These are phyloP conservation scores for Copromyces sp. DNA, from an alignment of 495 filamentous ascomycete genomes.

Conservation along the genomic window DNA sequence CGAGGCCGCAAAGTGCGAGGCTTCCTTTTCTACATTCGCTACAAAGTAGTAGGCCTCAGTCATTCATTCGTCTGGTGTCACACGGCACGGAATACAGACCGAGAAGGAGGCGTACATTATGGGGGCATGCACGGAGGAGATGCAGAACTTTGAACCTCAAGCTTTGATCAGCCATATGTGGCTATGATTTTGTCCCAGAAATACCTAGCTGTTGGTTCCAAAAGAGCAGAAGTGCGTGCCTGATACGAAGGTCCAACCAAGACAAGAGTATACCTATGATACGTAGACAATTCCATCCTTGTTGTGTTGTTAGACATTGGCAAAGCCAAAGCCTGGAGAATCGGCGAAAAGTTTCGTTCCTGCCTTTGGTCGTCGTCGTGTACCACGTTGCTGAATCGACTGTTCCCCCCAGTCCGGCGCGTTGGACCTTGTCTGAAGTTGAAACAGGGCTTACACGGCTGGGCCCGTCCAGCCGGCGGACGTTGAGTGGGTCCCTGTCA, in stretches of 20 bases:
- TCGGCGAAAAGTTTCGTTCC: not conserved
- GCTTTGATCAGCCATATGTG: not conserved
- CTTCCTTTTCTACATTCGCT: conserved; percentile 3
- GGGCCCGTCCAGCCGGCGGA: too few species aligned
- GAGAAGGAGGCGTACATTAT: not conserved
- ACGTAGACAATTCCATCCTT: too few species aligned
- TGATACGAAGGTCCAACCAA: conserved; percentile 1
- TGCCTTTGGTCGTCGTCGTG: too few species aligned
- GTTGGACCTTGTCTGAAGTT: too few species aligned
- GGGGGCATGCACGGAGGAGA: not conserved
- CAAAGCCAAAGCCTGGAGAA: not conserved
- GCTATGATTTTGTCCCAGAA: conserved; percentile 3
- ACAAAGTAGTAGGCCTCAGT: not conserved
- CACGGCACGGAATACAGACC: not conserved
- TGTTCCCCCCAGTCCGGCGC: too few species aligned
- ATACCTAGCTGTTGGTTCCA: not conserved
- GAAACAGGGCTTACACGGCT: too few species aligned
- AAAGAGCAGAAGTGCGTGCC: not conserved
- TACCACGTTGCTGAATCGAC: too few species aligned
- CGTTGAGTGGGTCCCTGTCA: too few species aligned
- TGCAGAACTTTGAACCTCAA: conserved; percentile 1
- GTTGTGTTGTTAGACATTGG: not conserved
- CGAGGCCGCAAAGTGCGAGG: conserved; percentile 1
- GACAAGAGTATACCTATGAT: not conserved
- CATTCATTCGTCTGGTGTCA: too few species aligned